Evolutionary conservation across 2,329 filamentous ascomycete species (phyloP).

Genomic region (Sporothrix euskadiensis): DNA sequence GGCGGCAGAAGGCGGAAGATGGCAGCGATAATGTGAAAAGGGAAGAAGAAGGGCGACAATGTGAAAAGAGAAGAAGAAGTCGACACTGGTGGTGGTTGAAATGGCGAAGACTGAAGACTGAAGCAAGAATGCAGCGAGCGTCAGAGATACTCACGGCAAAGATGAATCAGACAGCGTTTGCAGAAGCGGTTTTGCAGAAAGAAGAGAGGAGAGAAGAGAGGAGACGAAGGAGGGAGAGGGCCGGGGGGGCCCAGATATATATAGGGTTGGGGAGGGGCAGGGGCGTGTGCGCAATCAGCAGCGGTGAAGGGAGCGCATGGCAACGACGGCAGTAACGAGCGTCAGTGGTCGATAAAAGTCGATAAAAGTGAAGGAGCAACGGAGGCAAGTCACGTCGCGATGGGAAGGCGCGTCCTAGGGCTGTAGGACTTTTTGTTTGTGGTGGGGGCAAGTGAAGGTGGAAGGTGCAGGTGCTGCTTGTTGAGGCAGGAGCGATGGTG

Average conservation of each 20-base stretch:
- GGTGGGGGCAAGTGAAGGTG: background rate
- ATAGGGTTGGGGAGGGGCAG: background rate
- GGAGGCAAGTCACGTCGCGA: background rate
- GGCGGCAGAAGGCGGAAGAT: background rate
- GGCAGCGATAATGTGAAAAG: background rate
- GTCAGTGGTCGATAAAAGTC: background rate
- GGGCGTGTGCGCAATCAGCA: background rate
- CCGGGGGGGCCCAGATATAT: conserved; percentile 4
- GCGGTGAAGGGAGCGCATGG: background rate
- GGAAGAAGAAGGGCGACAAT: background rate
- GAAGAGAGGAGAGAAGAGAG: background rate
- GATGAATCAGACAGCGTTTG: background rate
- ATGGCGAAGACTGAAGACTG: background rate
- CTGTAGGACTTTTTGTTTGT: background rate
- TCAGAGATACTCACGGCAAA: background rate
- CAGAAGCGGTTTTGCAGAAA: background rate
- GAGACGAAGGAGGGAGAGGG: background rate
- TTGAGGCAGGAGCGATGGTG: conserved; percentile 4
- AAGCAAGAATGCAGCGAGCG: background rate
- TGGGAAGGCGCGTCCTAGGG: background rate
- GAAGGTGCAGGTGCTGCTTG: background rate
- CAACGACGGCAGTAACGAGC: background rate
- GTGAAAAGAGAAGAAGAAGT: background rate
- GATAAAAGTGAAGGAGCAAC: background rate
- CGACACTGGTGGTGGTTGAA: background rate